Conservation (phyloP, 2,329 filamentous ascomycete genomes). For the Rutstroemia sp. region DNA sequence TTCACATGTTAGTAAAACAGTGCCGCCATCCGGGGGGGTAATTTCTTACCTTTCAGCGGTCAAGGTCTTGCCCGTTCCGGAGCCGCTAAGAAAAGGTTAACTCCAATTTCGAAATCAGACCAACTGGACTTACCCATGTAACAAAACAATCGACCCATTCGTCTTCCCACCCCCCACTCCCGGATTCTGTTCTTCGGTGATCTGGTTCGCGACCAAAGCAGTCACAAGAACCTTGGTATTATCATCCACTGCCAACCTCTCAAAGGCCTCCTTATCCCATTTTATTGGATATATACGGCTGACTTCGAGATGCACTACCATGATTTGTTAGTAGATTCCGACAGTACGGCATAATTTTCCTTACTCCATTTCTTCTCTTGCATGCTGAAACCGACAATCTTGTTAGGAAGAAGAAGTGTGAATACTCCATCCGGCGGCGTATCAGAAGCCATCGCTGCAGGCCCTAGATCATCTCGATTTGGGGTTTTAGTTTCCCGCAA, state of each 20-base stretch:
- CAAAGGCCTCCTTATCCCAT: constrained; percentile 8
- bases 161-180: not conserved
- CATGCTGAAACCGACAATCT: constrained; percentile 4
- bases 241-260: not conserved
- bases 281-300: constrained; percentile 7
- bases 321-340: not conserved
- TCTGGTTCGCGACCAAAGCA: constrained; percentile 6
- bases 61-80: constrained; percentile 7
- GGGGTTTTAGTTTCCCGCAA: not conserved
- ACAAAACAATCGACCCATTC: constrained; percentile 2
- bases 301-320: constrained; percentile 3
- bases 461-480: constrained; percentile 4
- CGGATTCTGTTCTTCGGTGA: not conserved
- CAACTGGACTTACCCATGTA: not conserved
- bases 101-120: not conserved
- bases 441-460: constrained; percentile 2
- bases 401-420: constrained; percentile 3
- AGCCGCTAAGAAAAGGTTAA: not conserved
- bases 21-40: not conserved
- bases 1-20: not conserved
- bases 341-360: not conserved
- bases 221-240: constrained; percentile 3
- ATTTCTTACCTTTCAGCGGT: constrained; percentile 1
- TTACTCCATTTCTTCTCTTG: constrained; percentile 8
- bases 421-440: constrained; percentile 5